A percentile compares a stretch with the other conserved stretches of the same genome.
Evolutionary conservation across 2,329 filamentous ascomycete genomes (phyloP).

Genomic region (Paecilomyces sp.): DNA sequence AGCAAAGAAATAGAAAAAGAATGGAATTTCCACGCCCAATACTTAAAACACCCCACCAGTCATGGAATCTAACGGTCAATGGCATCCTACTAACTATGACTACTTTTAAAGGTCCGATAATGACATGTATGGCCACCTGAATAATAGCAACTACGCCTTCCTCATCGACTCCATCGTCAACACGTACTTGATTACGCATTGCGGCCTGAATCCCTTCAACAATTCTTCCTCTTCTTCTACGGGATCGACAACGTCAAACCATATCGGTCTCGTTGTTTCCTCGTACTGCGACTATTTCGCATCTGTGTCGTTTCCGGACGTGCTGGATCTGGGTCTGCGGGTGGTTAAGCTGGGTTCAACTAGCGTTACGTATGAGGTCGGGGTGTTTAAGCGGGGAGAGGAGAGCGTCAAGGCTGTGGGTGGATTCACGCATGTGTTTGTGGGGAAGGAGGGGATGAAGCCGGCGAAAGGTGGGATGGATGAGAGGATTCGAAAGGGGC

Average conservation of each 20-base stretch:
- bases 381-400: constrained; percentile 68
- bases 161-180: constrained; percentile 90
- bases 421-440: constrained; percentile 81
- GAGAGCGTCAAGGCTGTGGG: constrained; percentile 76
- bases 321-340: constrained; percentile 72
- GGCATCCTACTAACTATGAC: background rate
- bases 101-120: constrained; percentile 69
- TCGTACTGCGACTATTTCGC: constrained; percentile 81
- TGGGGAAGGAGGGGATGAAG: constrained; percentile 64
- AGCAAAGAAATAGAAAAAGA: too few species aligned
- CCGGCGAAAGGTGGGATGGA: constrained; percentile 52
- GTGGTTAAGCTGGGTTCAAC: constrained; percentile 79
- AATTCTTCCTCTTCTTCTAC: constrained; percentile 48
- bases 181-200: constrained; percentile 74
- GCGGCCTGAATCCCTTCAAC: constrained; percentile 64
- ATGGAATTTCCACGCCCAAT: too few species aligned
- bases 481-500: constrained; percentile 38
- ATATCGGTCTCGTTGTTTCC: constrained; percentile 79
- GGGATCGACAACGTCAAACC: constrained; percentile 18
- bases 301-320: constrained; percentile 71
- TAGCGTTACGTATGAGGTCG: constrained; percentile 86
- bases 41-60: too few species aligned
- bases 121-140: constrained; percentile 92
- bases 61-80: too few species aligned
- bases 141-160: constrained; percentile 81